Percentiles rank a stretch among this genome's conserved stretches.
phyloP scores from a whole-genome alignment of 192 early-diverging fungal species.

The Haplosporangium gracile region DNA sequence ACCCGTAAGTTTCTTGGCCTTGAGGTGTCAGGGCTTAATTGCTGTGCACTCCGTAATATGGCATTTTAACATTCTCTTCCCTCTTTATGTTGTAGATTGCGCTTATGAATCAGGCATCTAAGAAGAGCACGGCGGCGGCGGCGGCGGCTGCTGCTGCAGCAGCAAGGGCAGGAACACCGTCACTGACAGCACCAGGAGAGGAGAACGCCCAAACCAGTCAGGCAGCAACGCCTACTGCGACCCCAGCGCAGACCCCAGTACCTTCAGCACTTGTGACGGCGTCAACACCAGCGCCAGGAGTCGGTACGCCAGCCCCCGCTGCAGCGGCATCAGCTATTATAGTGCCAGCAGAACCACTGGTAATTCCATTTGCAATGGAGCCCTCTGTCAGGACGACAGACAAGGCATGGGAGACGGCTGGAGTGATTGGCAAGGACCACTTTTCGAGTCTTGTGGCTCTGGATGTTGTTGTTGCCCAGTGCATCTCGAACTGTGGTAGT shows the following conservation, averaged over 20 bases:
- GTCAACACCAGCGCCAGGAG: constrained; percentile 16
- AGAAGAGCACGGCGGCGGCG: constrained; percentile 33
- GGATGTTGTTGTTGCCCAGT: constrained; percentile 79
- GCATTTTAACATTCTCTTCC: neutral
- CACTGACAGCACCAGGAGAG: constrained; percentile 22
- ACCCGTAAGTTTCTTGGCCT: constrained; percentile 23
- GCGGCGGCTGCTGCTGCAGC: constrained; percentile 34
- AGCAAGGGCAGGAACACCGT: constrained; percentile 46
- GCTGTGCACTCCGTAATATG: neutral
- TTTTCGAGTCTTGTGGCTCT: constrained; percentile 60
- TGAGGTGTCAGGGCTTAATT: neutral
- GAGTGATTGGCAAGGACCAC: constrained; percentile 48
- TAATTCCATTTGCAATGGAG: constrained; percentile 42
- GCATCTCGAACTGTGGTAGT: constrained; percentile 71
- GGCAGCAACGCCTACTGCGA: constrained; percentile 17
- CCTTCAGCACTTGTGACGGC: constrained; percentile 22
- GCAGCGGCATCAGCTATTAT: neutral
- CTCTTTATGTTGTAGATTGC: constrained; percentile 10
- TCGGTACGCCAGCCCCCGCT: constrained; percentile 15
- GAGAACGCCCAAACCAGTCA: constrained; percentile 13
- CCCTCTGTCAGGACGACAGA: constrained; percentile 49
- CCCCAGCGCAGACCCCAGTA: constrained; percentile 28
- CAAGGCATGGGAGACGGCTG: constrained; percentile 48
- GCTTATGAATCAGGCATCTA: constrained; percentile 28
- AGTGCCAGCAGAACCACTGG: neutral